Evolutionary conservation across 176 grass and related monocot genomes (phyloP), one percentile per base, ranked within the genome.

Genomic region (Carex scoparia): DNA sequence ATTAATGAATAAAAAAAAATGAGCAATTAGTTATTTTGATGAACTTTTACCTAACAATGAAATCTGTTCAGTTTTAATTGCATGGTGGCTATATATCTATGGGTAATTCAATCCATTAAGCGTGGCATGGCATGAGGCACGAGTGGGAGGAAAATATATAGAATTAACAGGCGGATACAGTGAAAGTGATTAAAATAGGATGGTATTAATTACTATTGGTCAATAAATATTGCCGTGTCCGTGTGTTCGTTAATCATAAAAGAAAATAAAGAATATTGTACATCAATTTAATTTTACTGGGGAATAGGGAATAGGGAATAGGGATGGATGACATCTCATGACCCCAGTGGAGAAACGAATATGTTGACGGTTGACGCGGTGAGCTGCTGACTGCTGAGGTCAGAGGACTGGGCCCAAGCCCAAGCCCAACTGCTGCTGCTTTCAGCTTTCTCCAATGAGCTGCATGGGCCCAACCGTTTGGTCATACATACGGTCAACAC

Each of bases 331-430:
- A 23, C 23, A 23, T 23, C 23, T 23, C 23, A 23, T 23, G 23
- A 23, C 14, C 49, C 13, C 10, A 79, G 9, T 57, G 35, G n/a
- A 81, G 14, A 48, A 63, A 81, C 63, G 14, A 44, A 60, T 42
- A 6, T 35, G 79, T 82, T 82, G 79, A 82, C 79, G 9, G 5
- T 82, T 82, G 79, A 82, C 79, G 32, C 79, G 37, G 18, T 81
- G 72, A 54, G 72, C 19, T 76, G 46, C 46, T 65, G 57, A 59
- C 8, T 58, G 12, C 15, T 73, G 44, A 28, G n/a, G 46, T 75
- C 71, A 53, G 46, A 30, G 32, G 13, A 53, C 27, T 78, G 51
- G 74, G 51, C 48, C 74, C 74, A 35, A 33, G 23, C 23, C 23
- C 23, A 23, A 23, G 23, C 23, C 23, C 23, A 23, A 23, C 23